Evolutionary conservation across 2,329 filamentous ascomycete genomes (phyloP).

Genomic region (Teratosphaeria destructans): DNA sequence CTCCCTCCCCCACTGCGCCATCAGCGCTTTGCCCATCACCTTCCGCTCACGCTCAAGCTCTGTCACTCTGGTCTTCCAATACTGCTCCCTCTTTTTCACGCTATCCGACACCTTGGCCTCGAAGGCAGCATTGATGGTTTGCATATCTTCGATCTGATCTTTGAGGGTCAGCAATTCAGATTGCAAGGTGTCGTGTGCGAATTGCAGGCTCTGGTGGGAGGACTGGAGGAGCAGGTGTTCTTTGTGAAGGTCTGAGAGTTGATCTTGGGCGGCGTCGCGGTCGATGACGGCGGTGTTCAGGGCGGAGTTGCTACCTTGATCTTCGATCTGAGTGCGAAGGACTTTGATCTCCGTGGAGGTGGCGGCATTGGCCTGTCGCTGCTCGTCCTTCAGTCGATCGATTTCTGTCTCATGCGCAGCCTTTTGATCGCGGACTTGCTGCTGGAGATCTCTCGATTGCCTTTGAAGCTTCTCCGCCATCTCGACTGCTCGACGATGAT

Average conservation of each 20-base stretch:
- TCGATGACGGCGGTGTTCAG: constrained; percentile 19
- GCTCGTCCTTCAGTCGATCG: constrained; percentile 7
- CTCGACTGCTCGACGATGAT: constrained; percentile 13
- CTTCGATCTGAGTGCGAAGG: constrained; percentile 12
- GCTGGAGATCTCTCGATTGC: constrained; percentile 15
- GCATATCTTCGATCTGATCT: neutral
- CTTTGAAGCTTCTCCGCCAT: constrained; percentile 11
- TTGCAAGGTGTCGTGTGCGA: neutral
- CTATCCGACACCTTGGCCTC: constrained; percentile 13
- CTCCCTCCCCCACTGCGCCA: constrained; percentile 70
- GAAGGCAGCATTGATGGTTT: constrained; percentile 13
- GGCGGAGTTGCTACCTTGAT: constrained; percentile 9
- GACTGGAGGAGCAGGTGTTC: constrained; percentile 1
- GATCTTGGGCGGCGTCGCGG: constrained; percentile 17
- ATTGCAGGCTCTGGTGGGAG: neutral
- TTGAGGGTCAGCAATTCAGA: constrained; percentile 2
- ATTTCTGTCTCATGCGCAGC: constrained; percentile 14
- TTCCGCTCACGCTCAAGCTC: constrained; percentile 21
- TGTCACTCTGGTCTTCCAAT: constrained; percentile 14
- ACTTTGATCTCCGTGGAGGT: neutral
- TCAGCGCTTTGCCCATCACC: constrained; percentile 43
- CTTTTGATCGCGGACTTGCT: constrained; percentile 14
- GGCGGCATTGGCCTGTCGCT: constrained; percentile 2
- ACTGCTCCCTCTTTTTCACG: constrained; percentile 13
- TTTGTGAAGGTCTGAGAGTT: constrained; percentile 1